Evolutionary conservation across 179 eudicot genomes (phyloP), one percentile per base, ranked within the genome.

Genomic region (Vitellaria paradoxa): DNA sequence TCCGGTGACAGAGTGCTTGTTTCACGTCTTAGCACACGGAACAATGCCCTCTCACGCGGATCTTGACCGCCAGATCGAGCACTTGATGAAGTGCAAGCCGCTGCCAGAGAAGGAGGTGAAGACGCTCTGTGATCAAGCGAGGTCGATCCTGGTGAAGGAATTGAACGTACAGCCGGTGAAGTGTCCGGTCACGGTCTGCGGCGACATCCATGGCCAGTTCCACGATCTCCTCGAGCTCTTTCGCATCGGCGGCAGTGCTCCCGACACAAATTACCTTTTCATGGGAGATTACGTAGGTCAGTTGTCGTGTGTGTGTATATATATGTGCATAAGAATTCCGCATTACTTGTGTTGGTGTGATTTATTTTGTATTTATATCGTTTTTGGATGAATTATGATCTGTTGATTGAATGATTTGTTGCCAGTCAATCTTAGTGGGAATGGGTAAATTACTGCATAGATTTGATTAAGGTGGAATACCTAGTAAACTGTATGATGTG

Each of bases 261-360:
- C 97, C 17, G 95, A 92, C 78, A 92, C 97, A 69, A 92, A 92
- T 91, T 92, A 92, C 61, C 95, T 92, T 21, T 92, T 92, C 88
- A 92, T 92, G 97, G 97, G 97, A 56, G 97, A 92, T 77, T 92
- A 92, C 65, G 95, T 92, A 71, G 97, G 97, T 92, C 50, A 81
- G 95, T 84, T 65, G 42, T 45, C 46, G 24, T 72, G 45, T 1
- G 7, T 61, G 9, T 50, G 13, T 50, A 2, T 12, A 50, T 50
- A 50, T 9, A 50, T 12, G 13, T 12, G 12, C 13, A 9, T 50
- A 49, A 37, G 42, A 4, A 37, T 4, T 37, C 42, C 42, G 45
- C 5, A 42, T 42, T 42, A 42, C 45, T 42, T 42, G 45, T 50
- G 55, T 9, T 50, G 17, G n/a, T 55, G 20, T 18, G 60, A 55